Base-by-base conservation (phyloP, 345 rosid species). In the Camelina neglecta region DNA sequence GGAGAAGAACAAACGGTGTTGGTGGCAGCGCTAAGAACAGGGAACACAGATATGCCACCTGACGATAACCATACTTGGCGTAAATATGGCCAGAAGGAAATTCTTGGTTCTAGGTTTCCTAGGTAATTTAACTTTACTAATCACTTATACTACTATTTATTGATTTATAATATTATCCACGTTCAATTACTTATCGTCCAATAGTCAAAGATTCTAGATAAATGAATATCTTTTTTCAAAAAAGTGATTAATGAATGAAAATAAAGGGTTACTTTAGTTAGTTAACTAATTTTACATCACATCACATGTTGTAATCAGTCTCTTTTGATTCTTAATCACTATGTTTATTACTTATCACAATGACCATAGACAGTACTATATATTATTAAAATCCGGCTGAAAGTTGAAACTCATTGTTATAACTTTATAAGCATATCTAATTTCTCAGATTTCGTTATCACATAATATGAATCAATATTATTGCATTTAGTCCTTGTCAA, bases 71-170 rank as follows among this genome's bases (percentile, higher is more conserved):
- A 60, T 73, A 85, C 93, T 16, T 93, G 98, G 96, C 83, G 93
- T 71, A 93, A 93, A 74, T 93, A 93, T 31, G 98, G 98, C 4
- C 98, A 93, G 65, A 93, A 93, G 73, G 97, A 93, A 69, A 93
- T 93, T 39, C 79, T 91, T 15, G 89, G 86, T 10, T 86, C 97
- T 1, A 85, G 1, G 44, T 87, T 54, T 38, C 98, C 97, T 8
- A 88, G 98, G 98, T 93, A 87, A 33, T 18, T 18, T 53, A 2
- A 55, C 75, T 45, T 48, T 35, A 65, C 51, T 73, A 20, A 26
- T 4, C 47, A 1, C 1, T 11, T 41, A 4, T 35, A 35, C 0
- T 35, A 45, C 1, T 35, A 45, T 8, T 8, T 45, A 12, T 21
- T 16, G 31, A 8, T 48, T 57, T 29, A 24, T 72, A 3, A 39